Evolutionary conservation across 345 rosid genomes (phyloP), one percentile per base, ranked within the genome.

Genomic region (Salix viminalis): DNA sequence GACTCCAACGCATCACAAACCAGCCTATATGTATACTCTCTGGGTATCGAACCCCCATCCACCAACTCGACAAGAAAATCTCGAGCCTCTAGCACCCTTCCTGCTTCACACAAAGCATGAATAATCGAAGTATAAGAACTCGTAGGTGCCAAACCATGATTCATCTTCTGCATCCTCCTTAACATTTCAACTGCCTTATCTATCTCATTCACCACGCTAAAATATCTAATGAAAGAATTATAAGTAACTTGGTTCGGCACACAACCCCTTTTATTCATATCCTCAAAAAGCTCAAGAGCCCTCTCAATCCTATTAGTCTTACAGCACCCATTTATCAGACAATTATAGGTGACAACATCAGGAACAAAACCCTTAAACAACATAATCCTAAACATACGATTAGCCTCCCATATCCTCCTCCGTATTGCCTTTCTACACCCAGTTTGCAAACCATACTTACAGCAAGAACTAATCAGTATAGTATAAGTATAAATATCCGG

Each of bases 371-470:
- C 97, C 74, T 90, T 92, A 30, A 86, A 91, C 24, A 94, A 73
- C 98, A 91, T 94, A n/a, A 87, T 80, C 32, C 97, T 81, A 82
- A 94, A 94, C 90, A 92, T 76, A 67, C 89, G 89, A 78, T 91
- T 94, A 1, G 98, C 97, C 75, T 94, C 97, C 90, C 93, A 92
- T 75, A 94, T 52, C 75, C 97, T 90, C 79, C 97, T 88, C 84
- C 95, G 84, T 37, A 84, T 89, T 0, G 95, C 97, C 82, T 90
- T 94, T 69, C 89, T 84, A 75, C 97, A 88, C 21, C 97, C 98
- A 0, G 94, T 94, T 72, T 90, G 94, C 92, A 92, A 79, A 42
- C 95, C 83, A 67, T 85, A 86, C 81, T 79, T 94, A 69, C 97
- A 94, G 67, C 88, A 94, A 3, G 91, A 86, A 77, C 92, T 85